Evolutionary conservation across 2,329 filamentous ascomycete genomes (phyloP), one percentile per base, ranked within the genome.

Genomic region (Cladosporium sp.): DNA sequence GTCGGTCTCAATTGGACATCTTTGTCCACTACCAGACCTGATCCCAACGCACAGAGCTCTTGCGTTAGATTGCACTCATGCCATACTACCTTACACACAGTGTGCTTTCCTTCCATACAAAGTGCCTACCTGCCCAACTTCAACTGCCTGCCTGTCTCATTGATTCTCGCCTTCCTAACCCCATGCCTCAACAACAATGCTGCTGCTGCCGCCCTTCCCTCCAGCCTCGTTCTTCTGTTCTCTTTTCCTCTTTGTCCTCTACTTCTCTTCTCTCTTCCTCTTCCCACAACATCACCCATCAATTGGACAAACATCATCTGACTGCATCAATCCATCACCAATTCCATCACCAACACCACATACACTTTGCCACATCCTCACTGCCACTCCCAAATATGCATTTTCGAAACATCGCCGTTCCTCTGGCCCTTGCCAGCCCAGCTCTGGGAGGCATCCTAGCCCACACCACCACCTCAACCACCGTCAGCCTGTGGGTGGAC

Each of bases 271-370:
- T 48, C 20, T 18, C 25, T 33, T 48, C 36, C 30, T 13, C 29
- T 8, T 40, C 27, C 15, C 29, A 15, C 18, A 36, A 22, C 27
- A 38, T n/a, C 43, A 39, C 25, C 27, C 45, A 46, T 36, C 43
- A 19, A 27, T 27, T 27, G 19, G 22, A 38, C 4, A 32, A 30
- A 32, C 43, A 46, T 38, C 22, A 3, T 20, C 18, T n/a, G 8
- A 38, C 16, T 16, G 18, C 29, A 43, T 35, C 41, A 38, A 48
- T 40, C 30, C 43, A 27, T 18, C 35, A 22, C 22, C 36, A n/a
- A n/a, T n/a, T n/a, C n/a, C n/a, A n/a, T n/a, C n/a, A n/a, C 16
- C 35, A 48, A 25, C 27, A 35, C 22, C 38, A 27, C 25, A 11
- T 29, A 15, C 32, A 19, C n/a, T 18, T 6, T 20, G 3, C 7